Base-by-base conservation (phyloP, 2,329 filamentous ascomycete species). In the Penicillium sp. region DNA sequence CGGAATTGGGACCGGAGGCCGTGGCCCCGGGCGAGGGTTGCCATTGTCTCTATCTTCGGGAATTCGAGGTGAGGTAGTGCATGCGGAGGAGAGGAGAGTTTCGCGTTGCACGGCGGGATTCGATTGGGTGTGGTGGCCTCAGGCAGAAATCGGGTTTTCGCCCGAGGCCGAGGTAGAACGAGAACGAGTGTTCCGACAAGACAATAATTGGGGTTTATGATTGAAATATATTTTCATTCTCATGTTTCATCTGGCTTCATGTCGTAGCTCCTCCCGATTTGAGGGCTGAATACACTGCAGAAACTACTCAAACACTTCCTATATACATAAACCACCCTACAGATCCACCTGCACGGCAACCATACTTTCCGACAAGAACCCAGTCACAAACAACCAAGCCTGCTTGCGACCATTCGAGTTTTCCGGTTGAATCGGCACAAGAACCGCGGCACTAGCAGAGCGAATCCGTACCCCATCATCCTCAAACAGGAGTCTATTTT, bases 301-400 rank as follows among this genome's bases (percentile, higher is more conserved):
- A 27, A 27, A 27, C 26, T n/a, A n/a, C n/a, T n/a, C n/a, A n/a
- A n/a, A n/a, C n/a, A n/a, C n/a, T n/a, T n/a, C n/a, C n/a, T n/a
- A n/a, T n/a, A n/a, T n/a, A n/a, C n/a, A n/a, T n/a, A n/a, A n/a
- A n/a, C n/a, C n/a, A n/a, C 13, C 45, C 30, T 59, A 70, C 55
- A 85, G 63, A 56, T 83, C 75, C 26, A 85, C 75, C 64, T 79
- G 79, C 17, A 81, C 73, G 9, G 81, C 81, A 54, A 84, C 62
- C 27, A 80, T 69, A 50, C 66, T 75, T 26, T 72, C 68, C 2
- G 81, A 78, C 52, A 80, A 54, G 49, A 84, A 82, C 0, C 84
- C 83, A 0, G 82, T 82, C 2, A 80, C 77, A 64, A 83, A 85
- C 13, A 86, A 62, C 81, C 81, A 84, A 0, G 77, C 84, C 15